Evolutionary conservation across 73 alveolate species (phyloP), one percentile per base, ranked within the genome.

Genomic region (Uronychia binucleata): DNA sequence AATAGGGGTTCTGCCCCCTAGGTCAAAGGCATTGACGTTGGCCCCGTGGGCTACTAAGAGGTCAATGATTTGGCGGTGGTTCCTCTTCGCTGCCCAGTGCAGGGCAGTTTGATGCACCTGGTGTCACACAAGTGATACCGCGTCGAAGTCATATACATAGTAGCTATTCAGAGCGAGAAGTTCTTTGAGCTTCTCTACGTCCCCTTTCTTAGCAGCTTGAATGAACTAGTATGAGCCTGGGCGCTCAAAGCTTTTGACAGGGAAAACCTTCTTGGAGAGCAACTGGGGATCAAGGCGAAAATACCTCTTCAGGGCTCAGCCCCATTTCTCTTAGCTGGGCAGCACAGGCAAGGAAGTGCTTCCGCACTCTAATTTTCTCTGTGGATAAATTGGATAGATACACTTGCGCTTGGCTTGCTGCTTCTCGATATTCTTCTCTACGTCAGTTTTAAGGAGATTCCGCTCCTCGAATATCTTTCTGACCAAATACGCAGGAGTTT

Each of bases 51-150:
- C 76, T 0, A 58, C 14, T 1, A 81, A 29, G 1, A 59, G 27
- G 28, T 59, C 35, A 29, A 81, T 28, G 74, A 59, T 59, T 27
- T 59, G 58, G 25, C 33, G 80, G 29, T 59, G 33, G 30, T 59
- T 59, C 19, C 88, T 26, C 34, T 81, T 81, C 11, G 88, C 80
- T 27, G 88, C 88, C 88, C 88, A 81, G 30, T 81, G 88, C 1
- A 81, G 74, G 0, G 81, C 88, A 34, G 88, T 81, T 59, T 81
- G 76, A 27, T 81, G 59, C 25, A 30, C 26, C 78, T 67, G n/a
- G n/a, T n/a, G n/a, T n/a, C n/a, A n/a, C n/a, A n/a, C n/a, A n/a
- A n/a, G n/a, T n/a, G n/a, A n/a, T n/a, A n/a, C n/a, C n/a, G 5
- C 19, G 19, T 46, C 67, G 19, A 46, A 46, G 67, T 46, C 67